Evolutionary conservation across 352 stramenopile species (phyloP), one percentile per base, ranked within the genome.

Genomic region (Globisporangium megalacanthum): DNA sequence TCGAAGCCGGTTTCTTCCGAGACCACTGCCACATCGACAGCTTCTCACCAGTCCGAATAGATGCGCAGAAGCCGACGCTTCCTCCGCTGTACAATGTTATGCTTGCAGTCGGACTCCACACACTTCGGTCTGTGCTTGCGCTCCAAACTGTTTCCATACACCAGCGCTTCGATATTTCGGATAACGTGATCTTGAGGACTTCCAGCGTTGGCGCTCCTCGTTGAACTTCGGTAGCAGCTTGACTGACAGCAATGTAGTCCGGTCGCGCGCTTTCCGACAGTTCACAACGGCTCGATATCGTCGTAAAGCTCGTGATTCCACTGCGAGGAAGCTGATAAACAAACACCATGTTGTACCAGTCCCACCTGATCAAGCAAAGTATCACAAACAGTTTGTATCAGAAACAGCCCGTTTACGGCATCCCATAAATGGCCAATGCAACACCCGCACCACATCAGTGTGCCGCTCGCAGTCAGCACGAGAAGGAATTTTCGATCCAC

Each of bases 321-420:
- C 44, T 35, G 17, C 59, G 35, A 13, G 64, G 33, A 37, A 61
- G 37, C 19, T 69, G 60, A 25, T 60, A 59, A 19, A 67, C 39
- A 17, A 71, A 42, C 22, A 53, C 55, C 58, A 75, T 66, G 11
- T 60, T 62, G 29, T 61, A 52, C 69, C 66, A 79, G 25, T 73
- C 62, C 71, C 71, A 79, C 69, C 71, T 79, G 54, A 4, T 25
- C 17, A 36, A 4, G 37, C 49, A 22, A 11, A 56, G 45, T 49
- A 36, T 37, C 49, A 56, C 11, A 45, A 10, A 45, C 39, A 45
- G 13, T 45, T 13, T 13, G 39, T 45, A n/a, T 45, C 41, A 22
- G n/a, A 6, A 20, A 17, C 20, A 39, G 35, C 7, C 35, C 35
- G 6, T 39, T 39, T 13, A 39, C 10, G 35, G 10, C 35, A 39